Conservation (phyloP, 371 early-diverging fungal genomes). For the Rhizopus sp. region DNA sequence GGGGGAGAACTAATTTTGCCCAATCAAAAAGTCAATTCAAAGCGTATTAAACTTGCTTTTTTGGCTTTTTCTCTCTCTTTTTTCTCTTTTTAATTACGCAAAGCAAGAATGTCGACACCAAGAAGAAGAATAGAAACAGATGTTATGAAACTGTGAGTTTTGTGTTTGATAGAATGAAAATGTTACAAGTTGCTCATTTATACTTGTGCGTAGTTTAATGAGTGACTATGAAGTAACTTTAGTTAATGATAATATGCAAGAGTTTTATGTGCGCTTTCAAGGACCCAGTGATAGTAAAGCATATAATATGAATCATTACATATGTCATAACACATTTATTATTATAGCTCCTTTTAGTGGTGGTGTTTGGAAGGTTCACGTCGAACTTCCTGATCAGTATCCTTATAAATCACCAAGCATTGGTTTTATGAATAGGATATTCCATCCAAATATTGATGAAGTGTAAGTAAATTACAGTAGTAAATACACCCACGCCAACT, state of each 20-base stretch:
- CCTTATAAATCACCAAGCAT: constrained; percentile 99
- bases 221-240: constrained; percentile 98
- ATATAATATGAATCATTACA: neutral
- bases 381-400: constrained; percentile 98
- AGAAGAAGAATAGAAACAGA: constrained; percentile 96
- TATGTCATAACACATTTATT: neutral
- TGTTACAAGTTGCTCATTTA: neutral
- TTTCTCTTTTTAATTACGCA: neutral
- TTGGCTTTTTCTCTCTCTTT: neutral
- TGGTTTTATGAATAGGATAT: constrained; percentile 99
- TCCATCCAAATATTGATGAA: constrained; percentile 99
- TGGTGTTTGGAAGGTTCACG: constrained; percentile 97
- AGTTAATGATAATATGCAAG: constrained; percentile 98
- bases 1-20: too few species aligned
- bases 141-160: constrained; percentile 94
- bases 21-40: too few species aligned
- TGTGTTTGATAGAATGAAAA: constrained; percentile 1
- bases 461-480: constrained; percentile 58
- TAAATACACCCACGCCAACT: neutral
- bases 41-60: neutral
- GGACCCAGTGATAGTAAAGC: constrained; percentile 94
- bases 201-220: constrained; percentile 76
- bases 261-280: constrained; percentile 92
- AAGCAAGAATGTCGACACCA: constrained; percentile 77
- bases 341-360: constrained; percentile 87